Conservation (phyloP, 164 flowering plant species). For the Vitis labrusca region DNA sequence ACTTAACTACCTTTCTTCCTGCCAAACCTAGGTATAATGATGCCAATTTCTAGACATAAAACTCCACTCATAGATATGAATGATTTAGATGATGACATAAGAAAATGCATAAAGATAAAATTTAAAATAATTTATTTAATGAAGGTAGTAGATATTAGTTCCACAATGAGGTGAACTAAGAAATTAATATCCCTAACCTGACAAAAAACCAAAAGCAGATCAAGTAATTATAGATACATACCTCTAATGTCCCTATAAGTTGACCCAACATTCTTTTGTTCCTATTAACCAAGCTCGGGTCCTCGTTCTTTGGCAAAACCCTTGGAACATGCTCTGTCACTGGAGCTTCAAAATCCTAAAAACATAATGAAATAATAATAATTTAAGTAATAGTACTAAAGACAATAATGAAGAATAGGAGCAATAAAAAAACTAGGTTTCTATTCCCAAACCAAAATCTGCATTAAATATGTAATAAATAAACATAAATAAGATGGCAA, state of each 20-base stretch:
- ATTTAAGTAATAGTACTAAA: no score
- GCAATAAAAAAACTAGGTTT: neutral
- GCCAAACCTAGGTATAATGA: no score
- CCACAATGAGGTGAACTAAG: no score
- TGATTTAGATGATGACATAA: no score
- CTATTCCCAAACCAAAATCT: neutral
- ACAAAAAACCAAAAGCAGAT: neutral
- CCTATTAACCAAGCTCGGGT: slow-evolving; percentile 82
- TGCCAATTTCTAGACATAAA: no score
- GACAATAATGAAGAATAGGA: neutral
- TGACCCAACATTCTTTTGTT: slow-evolving; percentile 92
- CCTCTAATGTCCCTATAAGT: slow-evolving; percentile 95
- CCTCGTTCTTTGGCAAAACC: slow-evolving; percentile 82
- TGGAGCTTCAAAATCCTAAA: slow-evolving; percentile 59
- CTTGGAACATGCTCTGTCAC: slow-evolving; percentile 66
- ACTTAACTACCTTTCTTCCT: no score
- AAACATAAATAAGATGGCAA: neutral
- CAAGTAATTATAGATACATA: slow-evolving; percentile 17
- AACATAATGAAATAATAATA: neutral
- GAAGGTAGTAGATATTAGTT: no score
- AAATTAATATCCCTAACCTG: neutral
- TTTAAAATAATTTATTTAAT: no score
- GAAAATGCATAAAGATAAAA: no score
- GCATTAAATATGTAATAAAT: neutral
- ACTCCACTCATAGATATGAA: no score